A percentile compares a stretch with the other conserved stretches of the same genome.
Conservation (phyloP, 2,329 filamentous ascomycete species). For the Alternaria hordeiaustralica region DNA sequence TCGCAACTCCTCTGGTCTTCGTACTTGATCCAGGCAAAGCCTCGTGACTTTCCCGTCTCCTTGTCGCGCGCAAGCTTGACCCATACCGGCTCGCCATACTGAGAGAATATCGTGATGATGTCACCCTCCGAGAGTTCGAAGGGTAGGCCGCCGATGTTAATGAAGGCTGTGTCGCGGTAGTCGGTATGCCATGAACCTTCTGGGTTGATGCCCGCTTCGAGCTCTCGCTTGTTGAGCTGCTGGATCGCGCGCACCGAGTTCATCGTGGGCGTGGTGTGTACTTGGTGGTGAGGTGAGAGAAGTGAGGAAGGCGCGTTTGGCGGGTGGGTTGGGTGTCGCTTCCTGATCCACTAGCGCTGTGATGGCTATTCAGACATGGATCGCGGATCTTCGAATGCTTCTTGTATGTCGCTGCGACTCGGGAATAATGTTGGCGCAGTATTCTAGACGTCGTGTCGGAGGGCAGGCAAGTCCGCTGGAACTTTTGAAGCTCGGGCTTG, state of each 20-base stretch:
- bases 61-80: slow-evolving; percentile 93
- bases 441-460: not conserved
- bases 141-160: slow-evolving; percentile 94
- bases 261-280: slow-evolving; percentile 63
- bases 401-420: not conserved
- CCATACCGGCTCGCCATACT: slow-evolving; percentile 94
- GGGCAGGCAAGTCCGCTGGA: slow-evolving; percentile 4
- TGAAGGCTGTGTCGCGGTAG: slow-evolving; percentile 95
- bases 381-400: not conserved
- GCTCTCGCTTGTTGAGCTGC: slow-evolving; percentile 90
- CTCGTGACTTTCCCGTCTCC: slow-evolving; percentile 92
- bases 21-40: slow-evolving; percentile 97
- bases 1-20: slow-evolving; percentile 97
- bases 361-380: not conserved
- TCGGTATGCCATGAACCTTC: slow-evolving; percentile 96
- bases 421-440: not conserved
- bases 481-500: slow-evolving; percentile 41
- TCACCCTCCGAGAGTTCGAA: slow-evolving; percentile 95
- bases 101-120: slow-evolving; percentile 93
- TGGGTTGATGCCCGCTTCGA: slow-evolving; percentile 84
- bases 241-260: slow-evolving; percentile 93
- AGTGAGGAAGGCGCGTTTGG: slow-evolving; percentile 11
- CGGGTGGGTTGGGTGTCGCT: not conserved
- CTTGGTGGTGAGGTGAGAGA: not conserved
- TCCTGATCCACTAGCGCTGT: not conserved